Evolutionary conservation across 1,284 basidiomycete species (phyloP), one percentile per base, ranked within the genome.

Genomic region (Cystobasidiaceae sp.): DNA sequence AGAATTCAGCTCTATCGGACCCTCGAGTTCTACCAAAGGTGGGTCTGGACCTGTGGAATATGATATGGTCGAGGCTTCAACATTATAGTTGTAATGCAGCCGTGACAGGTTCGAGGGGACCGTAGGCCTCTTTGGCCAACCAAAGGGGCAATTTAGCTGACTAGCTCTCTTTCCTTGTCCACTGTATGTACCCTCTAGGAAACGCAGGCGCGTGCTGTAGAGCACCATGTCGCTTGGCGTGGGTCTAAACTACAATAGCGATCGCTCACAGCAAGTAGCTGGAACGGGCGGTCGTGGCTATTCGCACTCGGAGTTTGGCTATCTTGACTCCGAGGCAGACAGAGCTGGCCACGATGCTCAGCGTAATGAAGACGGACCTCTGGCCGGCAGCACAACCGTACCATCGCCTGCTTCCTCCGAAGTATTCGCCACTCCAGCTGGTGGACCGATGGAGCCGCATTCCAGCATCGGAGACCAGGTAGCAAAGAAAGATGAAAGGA

Each of bases 201-300:
- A n/a, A 39, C n/a, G 11, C 37, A 11, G n/a, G 37, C 37, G n/a
- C 37, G 11, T 39, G 11, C n/a, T n/a, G 11, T 39, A 11, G 11
- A n/a, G 11, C 37, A 39, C 37, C 37, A 39, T 39, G 37, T 39
- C 37, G 37, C n/a, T 39, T 39, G 25, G 23, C 28, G 4, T 56
- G n/a, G 39, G 39, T 27, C 39, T 56, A 5, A 56, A 56, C 32
- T 56, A 44, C 39, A 56, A 56, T 33, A 13, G 21, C 34, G 54
- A 56, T 28, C 37, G 54, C 25, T 27, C 54, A 9, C 39, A 56
- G 41, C 54, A 56, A 21, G 23, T 56, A 25, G 17, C 54, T 19
- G 54, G 37, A 4, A 9, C 23, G 25, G 17, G 15, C 15, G n/a
- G 11, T 28, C 17, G 41, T 8, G 39, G 21, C 15, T 41, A 27